Percentiles rank a stretch among this genome's conserved stretches.
These are phyloP conservation scores for Coemansia sp. DNA, from an alignment of 371 early-diverging fungal genomes.

Conservation along the genomic window DNA sequence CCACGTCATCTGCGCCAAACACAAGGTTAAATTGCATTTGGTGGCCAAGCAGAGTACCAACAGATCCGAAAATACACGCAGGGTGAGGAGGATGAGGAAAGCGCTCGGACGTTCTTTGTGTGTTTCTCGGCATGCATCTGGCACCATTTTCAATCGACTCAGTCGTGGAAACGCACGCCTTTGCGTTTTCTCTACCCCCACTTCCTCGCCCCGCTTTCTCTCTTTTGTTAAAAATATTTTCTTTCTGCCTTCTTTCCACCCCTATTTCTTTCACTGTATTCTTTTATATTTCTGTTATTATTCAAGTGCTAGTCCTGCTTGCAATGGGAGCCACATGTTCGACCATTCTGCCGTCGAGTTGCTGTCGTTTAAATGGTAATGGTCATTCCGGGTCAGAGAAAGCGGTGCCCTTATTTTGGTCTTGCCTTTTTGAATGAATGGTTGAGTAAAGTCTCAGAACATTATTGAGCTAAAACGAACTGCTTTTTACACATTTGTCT, in stretches of 20 bases:
- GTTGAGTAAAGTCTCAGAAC: too few relatives aligned
- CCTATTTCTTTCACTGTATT: neutral
- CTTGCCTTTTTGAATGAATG: too few relatives aligned
- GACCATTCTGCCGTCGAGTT: slow-evolving; percentile 26
- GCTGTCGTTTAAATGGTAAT: slow-evolving; percentile 32
- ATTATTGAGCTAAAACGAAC: too few relatives aligned
- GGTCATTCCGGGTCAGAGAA: neutral
- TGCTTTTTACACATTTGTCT: too few relatives aligned
- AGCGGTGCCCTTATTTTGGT: too few relatives aligned
- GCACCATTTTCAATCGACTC: too few relatives aligned
- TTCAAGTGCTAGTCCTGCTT: neutral
- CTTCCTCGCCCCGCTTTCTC: neutral
- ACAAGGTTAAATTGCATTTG: too few relatives aligned
- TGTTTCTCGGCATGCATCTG: neutral
- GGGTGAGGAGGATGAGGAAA: neutral
- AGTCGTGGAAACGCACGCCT: too few relatives aligned
- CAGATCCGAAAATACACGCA: too few relatives aligned
- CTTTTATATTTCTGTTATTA: neutral
- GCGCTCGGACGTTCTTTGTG: slow-evolving; percentile 4
- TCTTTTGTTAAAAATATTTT: neutral
- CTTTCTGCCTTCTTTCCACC: neutral
- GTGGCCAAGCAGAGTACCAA: too few relatives aligned
- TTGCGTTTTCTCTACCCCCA: too few relatives aligned
- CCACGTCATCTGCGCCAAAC: too few relatives aligned
- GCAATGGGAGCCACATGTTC: slow-evolving; percentile 43